phyloP scores from a whole-genome alignment of 306 rosid species.

The Quercus rubra region DNA sequence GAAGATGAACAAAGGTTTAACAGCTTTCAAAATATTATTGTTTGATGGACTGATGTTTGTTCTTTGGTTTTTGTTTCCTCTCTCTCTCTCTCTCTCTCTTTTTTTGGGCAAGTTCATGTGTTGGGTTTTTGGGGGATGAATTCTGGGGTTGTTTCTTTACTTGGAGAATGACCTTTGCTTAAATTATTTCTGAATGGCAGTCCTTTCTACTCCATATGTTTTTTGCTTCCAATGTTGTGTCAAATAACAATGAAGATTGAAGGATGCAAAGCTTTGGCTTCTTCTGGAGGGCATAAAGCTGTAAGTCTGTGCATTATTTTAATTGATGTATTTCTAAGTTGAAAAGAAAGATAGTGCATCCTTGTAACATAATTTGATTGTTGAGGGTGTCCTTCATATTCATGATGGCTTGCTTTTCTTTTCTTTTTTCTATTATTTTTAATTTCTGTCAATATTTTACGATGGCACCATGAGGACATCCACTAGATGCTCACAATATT shows the following conservation, averaged over 20 bases:
- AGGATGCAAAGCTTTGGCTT: conserved; percentile 66
- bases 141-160: not conserved
- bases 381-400: not conserved
- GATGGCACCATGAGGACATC: not conserved
- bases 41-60: conserved; percentile 7
- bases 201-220: conserved; percentile 75
- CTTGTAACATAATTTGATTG: not conserved
- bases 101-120: no score
- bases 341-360: not conserved
- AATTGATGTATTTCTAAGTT: not conserved
- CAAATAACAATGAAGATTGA: conserved; percentile 72
- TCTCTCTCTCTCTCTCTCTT: no score
- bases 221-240: conserved; percentile 86
- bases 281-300: conserved; percentile 64
- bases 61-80: not conserved
- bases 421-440: not conserved
- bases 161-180: conserved; percentile 15
- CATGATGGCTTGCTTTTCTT: conserved; percentile 2
- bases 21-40: conserved; percentile 17
- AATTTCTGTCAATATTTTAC: not conserved
- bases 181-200: conserved; percentile 43
- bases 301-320: conserved; percentile 44
- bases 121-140: not conserved
- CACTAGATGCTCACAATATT: not conserved
- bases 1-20: conserved; percentile 83